phyloP scores from a whole-genome alignment of 768 basidiomycete species.

The Mycena sanguinolenta region DNA sequence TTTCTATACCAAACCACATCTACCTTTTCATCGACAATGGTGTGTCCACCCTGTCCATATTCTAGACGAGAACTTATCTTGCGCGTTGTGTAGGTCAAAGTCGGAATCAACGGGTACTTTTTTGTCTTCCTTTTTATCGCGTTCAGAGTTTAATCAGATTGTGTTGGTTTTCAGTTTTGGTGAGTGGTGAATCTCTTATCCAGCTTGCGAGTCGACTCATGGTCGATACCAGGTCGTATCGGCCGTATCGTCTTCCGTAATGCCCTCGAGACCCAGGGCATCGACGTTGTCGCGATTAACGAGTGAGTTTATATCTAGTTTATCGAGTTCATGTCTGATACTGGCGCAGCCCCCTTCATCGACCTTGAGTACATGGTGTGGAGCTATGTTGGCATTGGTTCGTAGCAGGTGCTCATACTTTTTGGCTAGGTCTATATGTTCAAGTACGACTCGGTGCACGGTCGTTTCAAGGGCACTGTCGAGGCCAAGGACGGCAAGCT shows the following conservation, averaged over 20 bases:
- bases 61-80: neutral
- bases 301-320: constrained; percentile 68
- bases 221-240: constrained; percentile 84
- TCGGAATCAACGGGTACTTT: constrained; percentile 95
- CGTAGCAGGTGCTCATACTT: neutral
- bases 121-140: constrained; percentile 19
- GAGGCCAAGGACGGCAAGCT: constrained; percentile 92
- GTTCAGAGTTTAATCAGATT: constrained; percentile 17
- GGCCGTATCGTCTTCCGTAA: constrained; percentile 98
- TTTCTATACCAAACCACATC: constrained; percentile 20
- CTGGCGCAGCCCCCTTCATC: constrained; percentile 71
- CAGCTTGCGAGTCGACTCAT: constrained; percentile 1
- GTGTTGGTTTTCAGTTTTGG: constrained; percentile 72
- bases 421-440: constrained; percentile 91
- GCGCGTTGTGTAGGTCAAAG: constrained; percentile 69
- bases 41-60: neutral
- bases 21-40: constrained; percentile 17
- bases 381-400: neutral
- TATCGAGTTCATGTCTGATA: constrained; percentile 25
- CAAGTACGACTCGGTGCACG: constrained; percentile 96
- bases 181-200: constrained; percentile 51
- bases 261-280: constrained; percentile 80
- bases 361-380: constrained; percentile 95
- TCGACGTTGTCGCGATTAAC: constrained; percentile 95
- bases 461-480: constrained; percentile 90